A percentile compares a stretch with the other conserved stretches of the same genome.
Evolutionary conservation across 2,329 filamentous ascomycete species (phyloP).

Genomic region (Fusarium sp.): DNA sequence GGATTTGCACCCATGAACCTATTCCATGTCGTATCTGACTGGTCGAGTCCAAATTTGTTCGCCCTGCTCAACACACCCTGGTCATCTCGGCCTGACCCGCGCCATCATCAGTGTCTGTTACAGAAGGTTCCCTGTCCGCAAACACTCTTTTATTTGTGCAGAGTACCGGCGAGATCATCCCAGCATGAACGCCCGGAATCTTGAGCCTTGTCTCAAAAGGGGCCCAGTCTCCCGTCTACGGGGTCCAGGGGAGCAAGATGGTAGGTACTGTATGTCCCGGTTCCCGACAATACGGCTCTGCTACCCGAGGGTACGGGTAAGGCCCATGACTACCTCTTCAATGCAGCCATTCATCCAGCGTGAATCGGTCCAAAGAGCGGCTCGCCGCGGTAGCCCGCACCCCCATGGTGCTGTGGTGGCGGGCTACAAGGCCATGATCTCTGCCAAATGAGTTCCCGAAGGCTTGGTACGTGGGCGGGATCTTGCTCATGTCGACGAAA

Average conservation of each 20-base stretch:
- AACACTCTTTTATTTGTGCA: constrained; percentile 3
- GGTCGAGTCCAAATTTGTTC: constrained; percentile 20
- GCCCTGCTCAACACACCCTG: constrained; percentile 24
- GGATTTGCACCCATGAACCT: constrained; percentile 14
- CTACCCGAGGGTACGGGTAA: constrained; percentile 26
- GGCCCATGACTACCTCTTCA: constrained; percentile 10
- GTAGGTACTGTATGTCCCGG: constrained; percentile 10
- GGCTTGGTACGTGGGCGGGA: constrained; percentile 45
- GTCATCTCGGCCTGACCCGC: constrained; percentile 26
- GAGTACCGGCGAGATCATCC: constrained; percentile 7
- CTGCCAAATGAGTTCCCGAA: constrained; percentile 41
- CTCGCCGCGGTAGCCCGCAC: constrained; percentile 12
- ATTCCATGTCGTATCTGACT: constrained; percentile 29
- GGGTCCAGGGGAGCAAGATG: constrained; percentile 27
- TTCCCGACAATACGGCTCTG: constrained; percentile 33
- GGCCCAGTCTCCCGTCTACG: constrained; percentile 31
- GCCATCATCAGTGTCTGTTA: constrained; percentile 25
- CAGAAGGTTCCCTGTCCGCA: constrained; percentile 18
- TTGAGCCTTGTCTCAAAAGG: constrained; percentile 29
- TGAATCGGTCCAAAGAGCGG: neutral
- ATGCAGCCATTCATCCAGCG: constrained; percentile 14
- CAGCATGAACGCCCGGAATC: constrained; percentile 14
- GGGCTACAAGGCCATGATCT: constrained; percentile 29
- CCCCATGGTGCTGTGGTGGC: constrained; percentile 31
- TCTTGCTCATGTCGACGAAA: constrained; percentile 39